Percentiles rank a stretch among this genome's conserved stretches.
Evolutionary conservation across 1,139 yeast species (phyloP).

Genomic region (Diutina siamensis): DNA sequence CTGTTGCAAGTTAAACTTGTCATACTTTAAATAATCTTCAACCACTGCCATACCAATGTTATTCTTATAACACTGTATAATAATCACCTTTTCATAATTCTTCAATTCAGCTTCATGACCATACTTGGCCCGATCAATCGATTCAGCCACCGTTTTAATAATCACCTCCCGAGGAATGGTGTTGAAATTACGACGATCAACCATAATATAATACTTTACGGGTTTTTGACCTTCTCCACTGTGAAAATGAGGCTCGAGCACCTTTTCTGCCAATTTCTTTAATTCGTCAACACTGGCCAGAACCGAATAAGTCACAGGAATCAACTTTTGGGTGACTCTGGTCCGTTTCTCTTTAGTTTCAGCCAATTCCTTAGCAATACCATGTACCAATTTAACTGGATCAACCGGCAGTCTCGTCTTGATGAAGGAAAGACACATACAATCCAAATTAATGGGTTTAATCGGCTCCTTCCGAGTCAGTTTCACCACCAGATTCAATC

Average conservation of each 20-base stretch:
- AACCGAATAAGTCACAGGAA: slow-evolving; percentile 72
- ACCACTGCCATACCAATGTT: slow-evolving; percentile 78
- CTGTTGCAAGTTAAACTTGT: slow-evolving; percentile 52
- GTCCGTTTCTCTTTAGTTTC: slow-evolving; percentile 44
- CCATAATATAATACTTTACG: slow-evolving; percentile 68
- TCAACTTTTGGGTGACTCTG: slow-evolving; percentile 64
- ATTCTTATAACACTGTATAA: slow-evolving; percentile 81
- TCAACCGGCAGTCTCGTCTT: slow-evolving; percentile 68
- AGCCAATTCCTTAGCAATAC: slow-evolving; percentile 49
- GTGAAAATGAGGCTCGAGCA: slow-evolving; percentile 63
- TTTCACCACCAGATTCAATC: slow-evolving; percentile 30
- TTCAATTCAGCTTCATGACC: slow-evolving; percentile 77
- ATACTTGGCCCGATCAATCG: slow-evolving; percentile 51
- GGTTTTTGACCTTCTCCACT: slow-evolving; percentile 31
- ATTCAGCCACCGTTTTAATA: slow-evolving; percentile 58
- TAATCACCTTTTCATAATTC: slow-evolving; percentile 61
- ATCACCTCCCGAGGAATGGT: slow-evolving; percentile 57
- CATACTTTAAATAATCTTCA: slow-evolving; percentile 42
- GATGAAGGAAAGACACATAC: slow-evolving; percentile 79
- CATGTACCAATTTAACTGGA: slow-evolving; percentile 60
- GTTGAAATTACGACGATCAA: slow-evolving; percentile 69
- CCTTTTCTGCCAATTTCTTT: slow-evolving; percentile 40
- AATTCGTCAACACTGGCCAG: slow-evolving; percentile 64
- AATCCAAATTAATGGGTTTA: slow-evolving; percentile 56
- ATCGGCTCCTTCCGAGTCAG: slow-evolving; percentile 33